A percentile compares a stretch with the other conserved stretches of the same genome.
These are phyloP conservation scores for Sugiyamaella smithiae DNA, from an alignment of 805 yeast species.

Conservation along the genomic window DNA sequence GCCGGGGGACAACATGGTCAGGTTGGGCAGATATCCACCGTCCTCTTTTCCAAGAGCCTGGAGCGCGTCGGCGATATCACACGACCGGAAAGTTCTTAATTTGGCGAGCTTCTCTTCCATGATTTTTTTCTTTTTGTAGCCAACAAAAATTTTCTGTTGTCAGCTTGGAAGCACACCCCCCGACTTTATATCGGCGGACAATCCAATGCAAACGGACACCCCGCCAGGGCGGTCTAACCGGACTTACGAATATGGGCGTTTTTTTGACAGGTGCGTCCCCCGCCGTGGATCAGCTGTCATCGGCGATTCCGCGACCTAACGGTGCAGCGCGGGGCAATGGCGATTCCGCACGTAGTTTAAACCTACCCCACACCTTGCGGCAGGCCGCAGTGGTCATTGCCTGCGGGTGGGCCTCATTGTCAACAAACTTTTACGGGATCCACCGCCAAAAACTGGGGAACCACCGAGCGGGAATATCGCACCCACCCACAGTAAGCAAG, in stretches of 20 bases:
- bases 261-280: no score
- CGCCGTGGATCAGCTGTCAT: no score
- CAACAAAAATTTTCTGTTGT: no score
- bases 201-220: neutral
- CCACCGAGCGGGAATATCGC: neutral
- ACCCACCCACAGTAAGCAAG: neutral
- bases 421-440: no score
- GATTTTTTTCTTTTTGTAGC: no score
- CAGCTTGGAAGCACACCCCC: no score
- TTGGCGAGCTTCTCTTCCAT: slow-evolving; percentile 10
- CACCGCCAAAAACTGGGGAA: neutral
- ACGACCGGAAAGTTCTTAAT: slow-evolving; percentile 11
- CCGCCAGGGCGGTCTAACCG: neutral
- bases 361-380: slow-evolving; percentile 3
- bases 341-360: neutral
- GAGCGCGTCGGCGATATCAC: slow-evolving; percentile 18
- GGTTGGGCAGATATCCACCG: slow-evolving; percentile 16
- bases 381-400: no score
- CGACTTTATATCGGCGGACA: neutral
- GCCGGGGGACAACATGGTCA: slow-evolving; percentile 15
- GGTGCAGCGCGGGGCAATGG: no score
- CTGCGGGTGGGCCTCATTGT: no score
- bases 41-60: slow-evolving; percentile 15
- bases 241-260: neutral
- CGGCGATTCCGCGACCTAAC: no score